Evolutionary conservation across 768 basidiomycete genomes (phyloP), one percentile per base, ranked within the genome.

Genomic region (Calocybe indica): DNA sequence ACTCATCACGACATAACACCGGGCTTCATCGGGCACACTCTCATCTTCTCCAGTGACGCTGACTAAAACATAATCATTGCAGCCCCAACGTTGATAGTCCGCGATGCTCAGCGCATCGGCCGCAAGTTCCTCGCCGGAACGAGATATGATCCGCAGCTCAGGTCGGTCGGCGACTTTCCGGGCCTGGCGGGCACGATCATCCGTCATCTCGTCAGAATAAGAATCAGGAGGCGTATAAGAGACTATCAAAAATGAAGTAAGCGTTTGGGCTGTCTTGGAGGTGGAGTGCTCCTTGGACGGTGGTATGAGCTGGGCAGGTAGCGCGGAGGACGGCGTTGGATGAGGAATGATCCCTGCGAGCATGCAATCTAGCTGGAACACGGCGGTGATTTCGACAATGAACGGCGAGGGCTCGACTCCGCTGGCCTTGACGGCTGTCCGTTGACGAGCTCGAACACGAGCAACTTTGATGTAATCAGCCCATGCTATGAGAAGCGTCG

Each of bases 291-390:
- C 40, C 41, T 48, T 53, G 9, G 52, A 45, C 4, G 52, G 51
- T 38, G 49, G 53, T 31, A 37, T 58, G 37, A 45, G 45, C 5
- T 42, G 57, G 46, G 37, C 48, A 51, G 57, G 50, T 8, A 56
- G 14, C 14, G 50, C 32, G 32, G 65, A 49, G 38, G 62, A 54
- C 4, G 73, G 63, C 39, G 74, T 70, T 1, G 80, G 79, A 63
- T 92, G 89, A 5, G 90, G 87, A 2, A 85, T 79, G 47, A 99
- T 82, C 14, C 94, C 94, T 1, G 93, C 80, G 36, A 98, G 80
- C 91, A 96, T 94, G 61, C 89, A 92, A 62, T 98, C 96, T 40
- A 98, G 72, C 59, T 92, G 85, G 65, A 97, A 92, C 36, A 90
- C 84, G 2, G 88, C 88, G 0, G 89, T 92, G 54, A 97, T 87